Evolutionary conservation across 1,284 basidiomycete genomes (phyloP).

Genomic region (Cryptococcus wingfieldii): DNA sequence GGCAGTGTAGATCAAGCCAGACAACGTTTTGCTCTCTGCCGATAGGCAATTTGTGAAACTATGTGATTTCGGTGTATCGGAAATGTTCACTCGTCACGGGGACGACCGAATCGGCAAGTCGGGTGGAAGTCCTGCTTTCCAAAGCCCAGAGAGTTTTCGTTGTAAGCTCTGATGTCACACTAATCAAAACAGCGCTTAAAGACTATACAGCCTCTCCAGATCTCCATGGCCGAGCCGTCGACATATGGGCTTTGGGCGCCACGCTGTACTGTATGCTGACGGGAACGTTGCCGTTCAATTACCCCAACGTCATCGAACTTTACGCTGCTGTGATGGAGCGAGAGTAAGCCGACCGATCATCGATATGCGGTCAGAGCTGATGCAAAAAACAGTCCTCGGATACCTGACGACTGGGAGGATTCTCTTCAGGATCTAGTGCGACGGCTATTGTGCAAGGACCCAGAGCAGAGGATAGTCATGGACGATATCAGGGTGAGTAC

Average conservation of each 20-base stretch:
- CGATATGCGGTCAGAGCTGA: not conserved
- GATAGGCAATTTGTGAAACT: slow-evolving; percentile 54
- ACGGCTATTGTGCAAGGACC: slow-evolving; percentile 48
- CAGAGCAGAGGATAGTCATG: slow-evolving; percentile 42
- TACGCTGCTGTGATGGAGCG: slow-evolving; percentile 52
- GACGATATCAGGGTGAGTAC: slow-evolving; percentile 41
- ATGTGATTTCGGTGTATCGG: slow-evolving; percentile 58
- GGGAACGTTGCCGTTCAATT: slow-evolving; percentile 54
- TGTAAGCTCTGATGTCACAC: slow-evolving; percentile 17
- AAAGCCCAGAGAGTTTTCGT: slow-evolving; percentile 53
- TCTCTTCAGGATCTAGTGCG: slow-evolving; percentile 43
- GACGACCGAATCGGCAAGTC: slow-evolving; percentile 51
- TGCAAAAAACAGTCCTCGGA: slow-evolving; percentile 24
- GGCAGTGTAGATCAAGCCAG: slow-evolving; percentile 50
- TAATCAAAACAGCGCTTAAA: not conserved
- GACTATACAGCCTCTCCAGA: slow-evolving; percentile 15
- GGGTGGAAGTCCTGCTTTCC: slow-evolving; percentile 56
- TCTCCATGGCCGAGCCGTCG: slow-evolving; percentile 53
- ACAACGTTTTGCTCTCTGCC: slow-evolving; percentile 54
- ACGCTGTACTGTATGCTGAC: slow-evolving; percentile 56
- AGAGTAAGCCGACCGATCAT: slow-evolving; percentile 35
- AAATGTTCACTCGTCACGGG: slow-evolving; percentile 52
- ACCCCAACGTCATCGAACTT: slow-evolving; percentile 52
- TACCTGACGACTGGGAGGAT: slow-evolving; percentile 44
- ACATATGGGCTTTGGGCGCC: slow-evolving; percentile 57